These are phyloP conservation scores for Lachancea lanzarotensis DNA, from an alignment of 805 yeast species.

Conservation along the genomic window DNA sequence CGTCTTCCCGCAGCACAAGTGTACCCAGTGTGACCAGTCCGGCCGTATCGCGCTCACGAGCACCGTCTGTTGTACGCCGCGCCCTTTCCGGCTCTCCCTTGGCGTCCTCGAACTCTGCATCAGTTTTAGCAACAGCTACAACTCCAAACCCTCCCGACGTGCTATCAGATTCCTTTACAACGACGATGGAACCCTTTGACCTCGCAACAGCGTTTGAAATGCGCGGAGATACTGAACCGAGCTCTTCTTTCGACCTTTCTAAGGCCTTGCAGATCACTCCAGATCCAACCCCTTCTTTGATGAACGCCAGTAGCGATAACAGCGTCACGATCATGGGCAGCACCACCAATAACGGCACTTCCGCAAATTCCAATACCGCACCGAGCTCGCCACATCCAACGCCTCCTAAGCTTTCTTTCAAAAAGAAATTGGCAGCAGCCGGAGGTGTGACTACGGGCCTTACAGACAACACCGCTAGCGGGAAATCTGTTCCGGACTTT, in stretches of 20 bases:
- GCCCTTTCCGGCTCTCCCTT: conserved; percentile 1
- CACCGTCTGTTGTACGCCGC: not conserved
- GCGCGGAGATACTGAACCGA: conserved; percentile 8
- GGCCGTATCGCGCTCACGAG: not conserved
- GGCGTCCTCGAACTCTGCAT: not conserved
- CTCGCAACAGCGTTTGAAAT: conserved; percentile 1
- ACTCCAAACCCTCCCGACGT: not conserved
- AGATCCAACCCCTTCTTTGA: not conserved
- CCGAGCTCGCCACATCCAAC: conserved; percentile 5
- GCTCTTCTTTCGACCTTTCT: conserved; percentile 25
- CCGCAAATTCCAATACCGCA: not conserved
- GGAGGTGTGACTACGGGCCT: not conserved
- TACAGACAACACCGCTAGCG: not conserved
- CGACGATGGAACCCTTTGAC: conserved; percentile 1
- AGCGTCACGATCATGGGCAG: not conserved
- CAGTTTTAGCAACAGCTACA: too few species aligned
- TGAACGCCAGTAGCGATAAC: not conserved
- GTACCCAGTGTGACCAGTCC: not conserved
- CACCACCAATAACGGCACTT: conserved; percentile 1
- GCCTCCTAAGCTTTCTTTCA: conserved; percentile 19
- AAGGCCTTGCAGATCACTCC: conserved; percentile 26
- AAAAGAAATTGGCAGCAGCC: conserved; percentile 19
- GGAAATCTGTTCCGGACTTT: conserved; percentile 2
- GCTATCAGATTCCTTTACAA: not conserved
- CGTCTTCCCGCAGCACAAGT: not conserved